A percentile compares a stretch with the other conserved stretches of the same genome.
These are phyloP conservation scores for Fusarium miscanthi DNA, from an alignment of 2,329 filamentous ascomycete genomes.

Conservation along the genomic window DNA sequence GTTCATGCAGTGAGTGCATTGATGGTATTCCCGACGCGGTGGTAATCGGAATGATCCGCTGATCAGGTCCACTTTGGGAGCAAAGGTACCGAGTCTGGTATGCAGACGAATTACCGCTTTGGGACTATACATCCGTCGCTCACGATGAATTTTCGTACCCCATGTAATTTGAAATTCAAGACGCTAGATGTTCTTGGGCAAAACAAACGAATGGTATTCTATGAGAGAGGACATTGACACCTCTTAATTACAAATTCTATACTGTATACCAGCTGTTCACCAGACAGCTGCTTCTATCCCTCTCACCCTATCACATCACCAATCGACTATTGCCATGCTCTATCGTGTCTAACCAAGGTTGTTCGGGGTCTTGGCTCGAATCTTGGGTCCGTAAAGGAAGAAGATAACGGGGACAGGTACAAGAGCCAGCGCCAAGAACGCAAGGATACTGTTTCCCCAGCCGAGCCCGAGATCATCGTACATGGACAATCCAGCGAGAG, in stretches of 20 bases:
- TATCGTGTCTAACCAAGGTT: conserved; percentile 26
- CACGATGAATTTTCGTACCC: background rate
- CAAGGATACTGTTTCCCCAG: conserved; percentile 58
- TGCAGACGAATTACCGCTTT: background rate
- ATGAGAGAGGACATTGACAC: background rate
- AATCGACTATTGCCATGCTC: fast-evolving
- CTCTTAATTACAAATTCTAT: background rate
- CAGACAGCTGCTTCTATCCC: background rate
- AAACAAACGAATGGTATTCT: background rate
- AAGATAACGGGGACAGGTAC: conserved; percentile 41
- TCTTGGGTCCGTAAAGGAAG: conserved; percentile 36
- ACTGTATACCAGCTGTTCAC: background rate
- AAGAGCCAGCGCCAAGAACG: conserved; percentile 55
- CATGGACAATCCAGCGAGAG: conserved; percentile 63
- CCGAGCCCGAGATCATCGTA: conserved; percentile 56
- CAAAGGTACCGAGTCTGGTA: background rate
- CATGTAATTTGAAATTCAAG: fast-evolving
- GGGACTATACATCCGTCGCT: background rate
- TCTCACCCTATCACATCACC: fast-evolving
- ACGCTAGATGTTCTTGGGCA: fast-evolving
- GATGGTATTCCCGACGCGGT: background rate
- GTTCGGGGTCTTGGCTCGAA: conserved; percentile 37
- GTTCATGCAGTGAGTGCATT: fast-evolving
- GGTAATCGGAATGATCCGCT: background rate
- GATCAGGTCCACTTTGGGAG: background rate